Percentiles rank a stretch among this genome's conserved stretches.
These are phyloP conservation scores for Ophiobolus disseminans DNA, from an alignment of 2,329 filamentous ascomycete genomes.

Conservation along the genomic window DNA sequence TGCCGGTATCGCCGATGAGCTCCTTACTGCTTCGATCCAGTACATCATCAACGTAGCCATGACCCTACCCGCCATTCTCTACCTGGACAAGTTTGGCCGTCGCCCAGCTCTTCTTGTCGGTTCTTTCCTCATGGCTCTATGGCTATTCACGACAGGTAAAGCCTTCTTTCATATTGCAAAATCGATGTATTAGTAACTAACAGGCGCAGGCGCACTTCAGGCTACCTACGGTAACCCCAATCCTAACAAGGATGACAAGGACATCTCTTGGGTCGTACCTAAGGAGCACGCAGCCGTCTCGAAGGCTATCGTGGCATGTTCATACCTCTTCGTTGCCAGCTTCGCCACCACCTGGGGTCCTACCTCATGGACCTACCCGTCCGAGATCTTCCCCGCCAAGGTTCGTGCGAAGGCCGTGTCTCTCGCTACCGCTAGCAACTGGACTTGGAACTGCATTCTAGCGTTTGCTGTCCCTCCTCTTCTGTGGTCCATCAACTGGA, in stretches of 20 bases:
- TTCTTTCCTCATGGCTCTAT: constrained; percentile 65
- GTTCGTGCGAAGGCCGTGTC: constrained; percentile 52
- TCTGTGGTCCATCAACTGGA: constrained; percentile 51
- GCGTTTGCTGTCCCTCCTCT: constrained; percentile 52
- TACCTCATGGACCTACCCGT: constrained; percentile 46
- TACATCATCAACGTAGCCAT: constrained; percentile 69
- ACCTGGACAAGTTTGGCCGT: constrained; percentile 66
- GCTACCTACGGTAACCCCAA: constrained; percentile 61
- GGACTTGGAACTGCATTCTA: constrained; percentile 51
- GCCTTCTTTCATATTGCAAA: too few relatives aligned
- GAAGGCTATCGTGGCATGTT: constrained; percentile 59
- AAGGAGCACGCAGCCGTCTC: constrained; percentile 60
- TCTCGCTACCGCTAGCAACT: constrained; percentile 49
- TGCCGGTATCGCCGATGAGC: constrained; percentile 62
- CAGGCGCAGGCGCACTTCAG: constrained; percentile 67
- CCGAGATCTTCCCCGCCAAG: constrained; percentile 50
- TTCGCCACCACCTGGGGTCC: constrained; percentile 53
- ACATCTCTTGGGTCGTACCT: constrained; percentile 65
- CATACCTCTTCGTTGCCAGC: constrained; percentile 54
- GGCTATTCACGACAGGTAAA: constrained; percentile 66
- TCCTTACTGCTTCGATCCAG: constrained; percentile 68
- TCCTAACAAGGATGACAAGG: constrained; percentile 41
- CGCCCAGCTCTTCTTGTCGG: constrained; percentile 64
- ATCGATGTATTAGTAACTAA: too few relatives aligned
- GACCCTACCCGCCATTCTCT: constrained; percentile 67